Evolutionary conservation across 208 protist genomes (phyloP), one percentile per base, ranked within the genome.

Genomic region (Vickermania spadyakhi): DNA sequence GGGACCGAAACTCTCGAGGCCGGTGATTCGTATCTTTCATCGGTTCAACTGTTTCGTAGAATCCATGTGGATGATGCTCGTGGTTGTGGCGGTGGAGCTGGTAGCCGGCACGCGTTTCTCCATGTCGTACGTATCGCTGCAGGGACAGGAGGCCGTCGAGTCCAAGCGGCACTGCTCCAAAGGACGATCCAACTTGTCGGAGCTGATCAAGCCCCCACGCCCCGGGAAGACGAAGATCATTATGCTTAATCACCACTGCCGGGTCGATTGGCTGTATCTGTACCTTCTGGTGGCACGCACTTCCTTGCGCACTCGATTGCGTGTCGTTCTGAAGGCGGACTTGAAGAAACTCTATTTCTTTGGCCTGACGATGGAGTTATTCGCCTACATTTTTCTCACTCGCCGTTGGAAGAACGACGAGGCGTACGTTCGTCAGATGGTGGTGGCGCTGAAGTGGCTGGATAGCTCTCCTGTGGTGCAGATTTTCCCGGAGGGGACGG

Each of bases 401-500:
- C 82, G 89, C 29, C 81, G 64, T 31, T 93, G 84, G 84, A 60
- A 68, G n/a, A 60, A 23, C 21, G 89, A 96, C 62, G 67, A 89
- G 75, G 62, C 51, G 56, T 81, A 81, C 60, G 63, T 96, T 29
- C 53, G 53, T 28, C 28, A 57, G 2, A 81, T 95, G 79, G 57
- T 89, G 28, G 28, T 60, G n/a, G 79, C 80, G 58, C 72, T 79
- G 52, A 60, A 73, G 62, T 64, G 52, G 22, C 41, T 23, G 0
- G 56, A 61, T 52, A 79, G 80, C 26, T 61, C 73, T 0, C 54
- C 66, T 27, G 73, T 67, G 0, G 70, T 93, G 29, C 51, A 93
- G 41, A 75, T 96, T 31, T 96, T 89, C 65, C 89, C 89, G 0
- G 86, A 96, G 52, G 89, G 89, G 31, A 93, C 89, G 1, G 86